Conservation (phyloP, 106 monocot genomes). For the Vanilla planifolia region DNA sequence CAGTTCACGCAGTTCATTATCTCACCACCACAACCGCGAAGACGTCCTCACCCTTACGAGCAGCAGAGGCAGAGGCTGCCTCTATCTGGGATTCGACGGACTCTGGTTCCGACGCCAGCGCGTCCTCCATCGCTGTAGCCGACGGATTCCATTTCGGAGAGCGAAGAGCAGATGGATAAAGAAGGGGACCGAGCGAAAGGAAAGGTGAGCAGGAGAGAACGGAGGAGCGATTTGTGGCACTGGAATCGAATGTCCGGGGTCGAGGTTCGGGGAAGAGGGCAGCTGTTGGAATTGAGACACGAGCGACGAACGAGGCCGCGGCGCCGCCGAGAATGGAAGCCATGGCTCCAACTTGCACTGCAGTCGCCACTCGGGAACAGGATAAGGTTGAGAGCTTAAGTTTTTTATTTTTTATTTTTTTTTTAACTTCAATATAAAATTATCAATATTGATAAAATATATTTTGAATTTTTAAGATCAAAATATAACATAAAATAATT, state of each 20-base stretch:
- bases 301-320: not conserved
- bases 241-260: not conserved
- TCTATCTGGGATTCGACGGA: slow-evolving; percentile 65
- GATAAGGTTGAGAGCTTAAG: too few species aligned
- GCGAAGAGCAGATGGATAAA: not conserved
- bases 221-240: slow-evolving; percentile 7
- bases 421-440: too few species aligned
- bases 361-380: too few species aligned
- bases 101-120: slow-evolving; percentile 23
- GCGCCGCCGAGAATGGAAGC: not conserved
- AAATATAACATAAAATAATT: too few species aligned
- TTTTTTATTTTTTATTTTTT: too few species aligned
- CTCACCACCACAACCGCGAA: slow-evolving; percentile 86
- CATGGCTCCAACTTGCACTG: too few species aligned
- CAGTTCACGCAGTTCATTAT: not conserved
- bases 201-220: not conserved
- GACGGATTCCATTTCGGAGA: slow-evolving; percentile 13
- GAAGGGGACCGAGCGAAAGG: slow-evolving; percentile 5
- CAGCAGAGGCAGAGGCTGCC: slow-evolving; percentile 25
- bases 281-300: too few species aligned
- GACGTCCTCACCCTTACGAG: slow-evolving; percentile 62
- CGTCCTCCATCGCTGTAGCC: slow-evolving; percentile 18
- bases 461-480: too few species aligned
- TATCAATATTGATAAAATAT: too few species aligned
- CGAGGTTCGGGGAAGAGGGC: slow-evolving; percentile 1